A percentile compares a stretch with the other conserved stretches of the same genome.
phyloP scores from a whole-genome alignment of 2,329 filamentous ascomycete genomes.

The Alternaria brassicicola region DNA sequence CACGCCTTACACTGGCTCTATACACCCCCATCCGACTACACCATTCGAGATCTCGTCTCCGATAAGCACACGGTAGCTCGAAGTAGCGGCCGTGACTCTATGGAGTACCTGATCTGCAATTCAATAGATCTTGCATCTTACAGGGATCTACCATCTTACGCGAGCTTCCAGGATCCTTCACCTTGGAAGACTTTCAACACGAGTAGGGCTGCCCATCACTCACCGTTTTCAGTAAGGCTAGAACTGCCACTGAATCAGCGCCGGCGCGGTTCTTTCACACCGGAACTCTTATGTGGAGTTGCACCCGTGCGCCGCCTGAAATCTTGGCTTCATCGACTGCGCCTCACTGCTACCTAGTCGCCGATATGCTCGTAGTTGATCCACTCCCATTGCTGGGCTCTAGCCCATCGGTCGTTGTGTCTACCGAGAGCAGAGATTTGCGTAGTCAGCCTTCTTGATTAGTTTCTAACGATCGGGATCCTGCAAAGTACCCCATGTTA shows the following conservation, averaged over 20 bases:
- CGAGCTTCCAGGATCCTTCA: slow-evolving; percentile 6
- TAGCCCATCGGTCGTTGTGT: slow-evolving; percentile 16
- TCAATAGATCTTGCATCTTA: slow-evolving; percentile 17
- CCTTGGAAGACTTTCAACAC: neutral
- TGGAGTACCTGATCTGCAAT: slow-evolving; percentile 11
- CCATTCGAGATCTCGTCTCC: neutral
- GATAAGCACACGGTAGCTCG: slow-evolving; percentile 5
- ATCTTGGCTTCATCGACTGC: slow-evolving; percentile 13
- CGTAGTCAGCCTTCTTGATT: neutral
- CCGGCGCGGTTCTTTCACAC: neutral
- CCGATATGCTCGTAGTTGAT: slow-evolving; percentile 18
- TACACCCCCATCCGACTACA: neutral
- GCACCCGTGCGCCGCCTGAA: slow-evolving; percentile 5
- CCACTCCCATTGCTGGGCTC: slow-evolving; percentile 6
- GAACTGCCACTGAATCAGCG: slow-evolving; percentile 1
- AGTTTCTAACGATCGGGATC: neutral
- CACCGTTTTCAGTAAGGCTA: slow-evolving; percentile 7
- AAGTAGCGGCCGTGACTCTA: slow-evolving; percentile 1
- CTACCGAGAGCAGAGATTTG: neutral
- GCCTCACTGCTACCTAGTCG: slow-evolving; percentile 16
- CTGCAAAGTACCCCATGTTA: neutral
- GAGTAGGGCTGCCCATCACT: slow-evolving; percentile 3
- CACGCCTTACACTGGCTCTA: slow-evolving; percentile 2
- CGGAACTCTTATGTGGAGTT: slow-evolving; percentile 2
- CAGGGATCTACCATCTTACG: slow-evolving; percentile 7